phyloP scores from a whole-genome alignment of 768 basidiomycete species.

The Royoungia palumana region DNA sequence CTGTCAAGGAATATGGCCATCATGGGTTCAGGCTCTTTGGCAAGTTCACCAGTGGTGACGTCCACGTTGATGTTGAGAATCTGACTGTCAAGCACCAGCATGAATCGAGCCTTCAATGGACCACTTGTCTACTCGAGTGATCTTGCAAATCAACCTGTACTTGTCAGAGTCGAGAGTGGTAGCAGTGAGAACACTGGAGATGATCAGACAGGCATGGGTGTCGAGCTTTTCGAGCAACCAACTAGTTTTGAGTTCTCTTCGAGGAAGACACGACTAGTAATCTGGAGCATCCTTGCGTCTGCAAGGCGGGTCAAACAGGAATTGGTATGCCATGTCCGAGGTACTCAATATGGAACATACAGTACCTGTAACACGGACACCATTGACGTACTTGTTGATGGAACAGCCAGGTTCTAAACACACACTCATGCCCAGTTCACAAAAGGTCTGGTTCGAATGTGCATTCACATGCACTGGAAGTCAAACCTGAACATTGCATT shows the following conservation, averaged over 20 bases:
- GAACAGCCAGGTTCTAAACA: no score
- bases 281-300: conserved; percentile 92
- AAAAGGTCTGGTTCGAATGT: no score
- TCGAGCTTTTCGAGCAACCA: conserved; percentile 87
- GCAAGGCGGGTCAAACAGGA: background rate
- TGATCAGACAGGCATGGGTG: conserved; percentile 95
- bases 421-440: no score
- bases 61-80: conserved; percentile 99
- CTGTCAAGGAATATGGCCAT: conserved; percentile 99
- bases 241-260: conserved; percentile 97
- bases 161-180: conserved; percentile 94
- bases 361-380: conserved; percentile 93
- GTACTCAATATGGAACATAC: conserved; percentile 26
- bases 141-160: conserved; percentile 94
- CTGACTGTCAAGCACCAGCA: conserved; percentile 95
- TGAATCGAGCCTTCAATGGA: conserved; percentile 96
- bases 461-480: no score
- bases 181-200: conserved; percentile 95
- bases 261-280: conserved; percentile 94
- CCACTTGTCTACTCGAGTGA: conserved; percentile 91
- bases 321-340: background rate
- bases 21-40: conserved; percentile 96
- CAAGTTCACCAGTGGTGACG: conserved; percentile 95
- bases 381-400: conserved; percentile 98
- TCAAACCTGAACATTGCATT: no score